Base-by-base conservation (phyloP, 768 basidiomycete genomes). In the Suillus alpinus region DNA sequence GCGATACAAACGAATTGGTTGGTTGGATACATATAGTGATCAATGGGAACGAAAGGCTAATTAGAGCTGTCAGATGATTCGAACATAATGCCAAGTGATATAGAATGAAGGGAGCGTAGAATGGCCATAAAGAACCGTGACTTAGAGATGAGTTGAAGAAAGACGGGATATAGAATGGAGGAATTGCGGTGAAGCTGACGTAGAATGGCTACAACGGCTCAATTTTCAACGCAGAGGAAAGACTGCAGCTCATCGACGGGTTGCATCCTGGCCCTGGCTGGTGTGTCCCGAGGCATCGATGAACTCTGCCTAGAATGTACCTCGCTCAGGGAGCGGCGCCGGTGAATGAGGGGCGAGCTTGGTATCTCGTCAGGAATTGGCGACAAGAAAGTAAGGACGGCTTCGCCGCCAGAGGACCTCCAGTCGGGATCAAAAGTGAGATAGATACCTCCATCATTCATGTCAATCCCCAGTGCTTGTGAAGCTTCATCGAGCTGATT, bases 341-440 rank as follows among this genome's bases (percentile, higher is more conserved):
- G 55, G 56, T 66, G 68, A 3, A 68, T 6, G 44, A 69, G 66
- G 6, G 69, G 67, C 5, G 67, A 72, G 59, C 73, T 66, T 6
- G 66, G 59, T n/a, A 57, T 36, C 47, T 62, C 62, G 4, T 62
- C 50, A 9, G 68, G 73, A 26, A 72, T 41, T 0, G 73, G 68
- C 4, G 71, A 72, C 47, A 73, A 63, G 50, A 51, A 63, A 14
- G 63, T 62, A 44, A 73, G 57, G 43, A 57, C 31, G 16, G 59
- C 62, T 31, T 70, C 69, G 1, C 62, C 71, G 58, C 43, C 43
- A 29, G 73, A 73, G 37, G 55, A 57, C 1, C 57, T 60, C 62
- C 68, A 67, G 31, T 59, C 52, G 9, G 71, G 60, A 57, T 73
- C 71, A 2, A 74, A 55, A 32, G 69, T 68, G 58, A 73, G 71